phyloP scores from a whole-genome alignment of 305 asterid genomes.

The Caryopteris hybrid region DNA sequence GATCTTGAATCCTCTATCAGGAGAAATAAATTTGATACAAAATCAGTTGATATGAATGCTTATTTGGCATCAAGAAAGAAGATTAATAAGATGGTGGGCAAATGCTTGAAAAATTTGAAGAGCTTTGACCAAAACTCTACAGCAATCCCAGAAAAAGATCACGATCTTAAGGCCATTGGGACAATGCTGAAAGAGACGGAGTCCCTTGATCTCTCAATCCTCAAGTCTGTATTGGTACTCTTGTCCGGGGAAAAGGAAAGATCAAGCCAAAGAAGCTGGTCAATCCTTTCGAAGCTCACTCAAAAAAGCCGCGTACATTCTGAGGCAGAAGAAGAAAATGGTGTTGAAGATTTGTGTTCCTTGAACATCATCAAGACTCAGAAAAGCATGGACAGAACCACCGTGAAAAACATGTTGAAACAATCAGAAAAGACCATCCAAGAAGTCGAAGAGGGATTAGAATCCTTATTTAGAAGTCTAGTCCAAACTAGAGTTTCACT shows the following conservation, averaged over 20 bases:
- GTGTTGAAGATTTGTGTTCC: conserved; percentile 14
- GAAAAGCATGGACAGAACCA: neutral
- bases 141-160: neutral
- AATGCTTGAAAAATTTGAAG: neutral
- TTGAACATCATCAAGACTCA: conserved; percentile 12
- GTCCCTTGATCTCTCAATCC: neutral
- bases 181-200: conserved; percentile 12
- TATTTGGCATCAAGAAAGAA: conserved; percentile 23
- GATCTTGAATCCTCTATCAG: conserved; percentile 31
- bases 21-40: conserved; percentile 14
- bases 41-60: conserved; percentile 9
- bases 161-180: neutral
- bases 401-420: neutral
- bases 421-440: conserved; percentile 14
- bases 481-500: conserved; percentile 30
- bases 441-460: conserved; percentile 26
- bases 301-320: neutral
- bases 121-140: neutral
- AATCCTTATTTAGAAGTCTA: conserved; percentile 17
- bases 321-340: neutral
- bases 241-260: conserved; percentile 12
- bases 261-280: conserved; percentile 24
- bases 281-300: conserved; percentile 10
- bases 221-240: conserved; percentile 5
- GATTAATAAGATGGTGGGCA: conserved; percentile 6